Evolutionary conservation across 2,329 filamentous ascomycete genomes (phyloP).

Genomic region (Colletotrichum brevisporum): DNA sequence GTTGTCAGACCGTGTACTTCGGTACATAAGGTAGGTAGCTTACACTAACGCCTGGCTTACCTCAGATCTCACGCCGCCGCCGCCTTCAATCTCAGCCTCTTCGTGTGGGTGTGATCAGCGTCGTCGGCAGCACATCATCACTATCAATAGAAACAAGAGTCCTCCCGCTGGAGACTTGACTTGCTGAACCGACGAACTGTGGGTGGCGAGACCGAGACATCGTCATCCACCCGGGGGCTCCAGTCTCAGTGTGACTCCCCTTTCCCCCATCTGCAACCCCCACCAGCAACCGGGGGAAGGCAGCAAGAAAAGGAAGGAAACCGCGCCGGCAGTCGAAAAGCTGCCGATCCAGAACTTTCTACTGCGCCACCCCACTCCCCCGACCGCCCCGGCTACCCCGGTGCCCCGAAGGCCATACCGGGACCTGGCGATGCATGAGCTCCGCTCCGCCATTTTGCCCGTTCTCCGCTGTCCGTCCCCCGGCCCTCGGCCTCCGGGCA

Average conservation of each 20-base stretch:
- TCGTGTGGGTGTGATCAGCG: not conserved
- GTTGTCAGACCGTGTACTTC: no score
- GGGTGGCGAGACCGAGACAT: slow-evolving; percentile 6
- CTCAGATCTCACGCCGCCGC: not conserved
- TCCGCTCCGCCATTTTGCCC: not conserved
- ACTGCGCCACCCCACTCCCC: not conserved
- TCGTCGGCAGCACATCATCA: not conserved
- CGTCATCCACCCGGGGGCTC: slow-evolving; percentile 18
- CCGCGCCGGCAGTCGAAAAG: not conserved
- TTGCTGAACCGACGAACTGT: not conserved
- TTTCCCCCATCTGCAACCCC: not conserved
- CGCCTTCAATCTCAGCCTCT: not conserved
- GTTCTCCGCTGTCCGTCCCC: not conserved
- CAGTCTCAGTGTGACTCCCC: slow-evolving; percentile 25
- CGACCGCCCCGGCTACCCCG: not conserved
- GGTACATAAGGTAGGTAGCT: no score
- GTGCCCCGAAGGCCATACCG: not conserved
- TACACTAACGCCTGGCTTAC: not conserved
- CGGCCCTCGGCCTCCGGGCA: no score
- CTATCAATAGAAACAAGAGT: not conserved
- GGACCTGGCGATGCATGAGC: no score
- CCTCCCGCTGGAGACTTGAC: not conserved
- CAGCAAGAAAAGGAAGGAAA: not conserved
- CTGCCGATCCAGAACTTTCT: slow-evolving; percentile 25
- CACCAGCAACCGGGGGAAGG: slow-evolving; percentile 7